Conservation (phyloP, 2,329 filamentous ascomycete species). For the Sarocladium brachiariae region DNA sequence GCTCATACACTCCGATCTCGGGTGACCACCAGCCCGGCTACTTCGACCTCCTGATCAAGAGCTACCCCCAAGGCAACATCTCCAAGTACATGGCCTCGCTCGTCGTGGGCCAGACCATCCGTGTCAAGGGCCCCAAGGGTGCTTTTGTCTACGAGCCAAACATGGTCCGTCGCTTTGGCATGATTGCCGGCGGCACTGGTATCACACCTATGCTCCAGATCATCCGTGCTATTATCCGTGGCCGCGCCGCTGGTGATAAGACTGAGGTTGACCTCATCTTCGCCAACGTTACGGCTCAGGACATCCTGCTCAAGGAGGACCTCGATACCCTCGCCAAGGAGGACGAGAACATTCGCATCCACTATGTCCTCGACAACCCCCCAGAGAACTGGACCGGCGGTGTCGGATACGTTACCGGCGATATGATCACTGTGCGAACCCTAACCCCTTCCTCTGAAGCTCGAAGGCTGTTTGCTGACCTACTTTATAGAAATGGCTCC, state of each 20-base stretch:
- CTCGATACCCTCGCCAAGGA: slow-evolving; percentile 71
- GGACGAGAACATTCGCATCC: slow-evolving; percentile 75
- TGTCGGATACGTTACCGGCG: slow-evolving; percentile 87
- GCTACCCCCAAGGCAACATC: slow-evolving; percentile 96
- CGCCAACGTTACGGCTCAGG: slow-evolving; percentile 87
- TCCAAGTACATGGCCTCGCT: slow-evolving; percentile 84
- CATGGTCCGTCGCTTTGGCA: slow-evolving; percentile 93
- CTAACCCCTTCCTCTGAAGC: not conserved
- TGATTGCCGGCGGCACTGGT: slow-evolving; percentile 95
- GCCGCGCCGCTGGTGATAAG: slow-evolving; percentile 68
- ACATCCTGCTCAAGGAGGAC: slow-evolving; percentile 90
- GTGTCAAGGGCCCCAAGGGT: slow-evolving; percentile 89
- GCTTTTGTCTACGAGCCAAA: slow-evolving; percentile 97
- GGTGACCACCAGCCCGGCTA: slow-evolving; percentile 83
- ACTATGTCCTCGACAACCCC: slow-evolving; percentile 96
- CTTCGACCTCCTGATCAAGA: slow-evolving; percentile 97
- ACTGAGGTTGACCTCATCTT: slow-evolving; percentile 95
- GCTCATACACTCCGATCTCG: slow-evolving; percentile 88
- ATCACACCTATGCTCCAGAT: slow-evolving; percentile 99
- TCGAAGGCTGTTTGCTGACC: slow-evolving; percentile 21
- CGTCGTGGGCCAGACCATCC: slow-evolving; percentile 78
- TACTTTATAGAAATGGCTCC: slow-evolving; percentile 60
- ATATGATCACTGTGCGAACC: slow-evolving; percentile 74
- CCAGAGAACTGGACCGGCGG: slow-evolving; percentile 87
- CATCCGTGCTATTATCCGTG: slow-evolving; percentile 80